Percentiles rank a stretch among this genome's conserved stretches.
These are phyloP conservation scores for Aquilaria sinensis DNA, from an alignment of 345 rosid genomes.

Conservation along the genomic window DNA sequence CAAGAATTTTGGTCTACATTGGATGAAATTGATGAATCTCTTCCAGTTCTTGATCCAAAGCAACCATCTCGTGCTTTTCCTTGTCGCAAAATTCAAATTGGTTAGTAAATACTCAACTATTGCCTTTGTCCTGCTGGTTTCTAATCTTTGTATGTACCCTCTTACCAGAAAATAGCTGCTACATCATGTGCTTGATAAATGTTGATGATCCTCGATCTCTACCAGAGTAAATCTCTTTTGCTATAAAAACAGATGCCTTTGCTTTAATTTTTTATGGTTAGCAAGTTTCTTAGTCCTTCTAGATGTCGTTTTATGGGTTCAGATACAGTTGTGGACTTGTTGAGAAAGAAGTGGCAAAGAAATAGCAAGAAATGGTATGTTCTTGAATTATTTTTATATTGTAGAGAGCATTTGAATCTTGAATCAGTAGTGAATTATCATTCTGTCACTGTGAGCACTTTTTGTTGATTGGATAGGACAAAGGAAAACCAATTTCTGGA, in stretches of 20 bases:
- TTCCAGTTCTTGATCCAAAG: slow-evolving; percentile 43
- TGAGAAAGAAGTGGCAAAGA: slow-evolving; percentile 52
- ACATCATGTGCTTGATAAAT: slow-evolving; percentile 39
- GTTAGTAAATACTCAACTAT: slow-evolving; percentile 21
- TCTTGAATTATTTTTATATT: slow-evolving; percentile 6
- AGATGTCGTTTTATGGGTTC: slow-evolving; percentile 71
- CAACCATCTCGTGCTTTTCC: slow-evolving; percentile 39
- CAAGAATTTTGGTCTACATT: slow-evolving; percentile 70
- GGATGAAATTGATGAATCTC: slow-evolving; percentile 68
- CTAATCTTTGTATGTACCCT: not conserved
- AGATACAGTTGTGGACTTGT: slow-evolving; percentile 25
- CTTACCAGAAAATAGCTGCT: slow-evolving; percentile 51
- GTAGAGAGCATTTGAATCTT: slow-evolving; percentile 8
- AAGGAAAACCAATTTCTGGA: slow-evolving; percentile 43
- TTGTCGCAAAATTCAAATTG: slow-evolving; percentile 42
- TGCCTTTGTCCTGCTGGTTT: not conserved
- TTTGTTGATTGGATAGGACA: slow-evolving; percentile 31
- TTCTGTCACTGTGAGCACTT: not conserved
- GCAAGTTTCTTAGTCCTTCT: slow-evolving; percentile 13
- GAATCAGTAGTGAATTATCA: not conserved
- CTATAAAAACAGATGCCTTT: slow-evolving; percentile 2
- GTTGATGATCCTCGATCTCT: slow-evolving; percentile 48
- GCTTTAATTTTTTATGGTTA: slow-evolving; percentile 11
- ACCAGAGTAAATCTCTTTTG: slow-evolving; percentile 54
- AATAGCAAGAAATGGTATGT: slow-evolving; percentile 53